Percentiles rank a stretch among this genome's conserved stretches.
Conservation (phyloP, 2,329 filamentous ascomycete genomes). For the Byssothecium circinans region DNA sequence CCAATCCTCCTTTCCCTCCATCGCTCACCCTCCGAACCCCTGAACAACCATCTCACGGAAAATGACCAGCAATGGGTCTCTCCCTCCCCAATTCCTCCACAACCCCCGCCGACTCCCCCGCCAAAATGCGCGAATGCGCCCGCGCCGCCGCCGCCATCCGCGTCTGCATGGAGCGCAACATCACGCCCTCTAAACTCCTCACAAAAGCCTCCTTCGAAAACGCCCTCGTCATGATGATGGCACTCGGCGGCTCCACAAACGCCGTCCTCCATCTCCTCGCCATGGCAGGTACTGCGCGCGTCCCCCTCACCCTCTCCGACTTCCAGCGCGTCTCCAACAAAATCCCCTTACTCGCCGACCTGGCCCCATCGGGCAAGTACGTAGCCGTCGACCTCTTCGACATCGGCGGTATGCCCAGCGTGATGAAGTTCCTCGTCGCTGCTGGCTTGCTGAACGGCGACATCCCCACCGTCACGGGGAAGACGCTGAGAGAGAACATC, state of each 20-base stretch:
- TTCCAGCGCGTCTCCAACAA: slow-evolving; percentile 55
- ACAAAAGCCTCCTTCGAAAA: slow-evolving; percentile 54
- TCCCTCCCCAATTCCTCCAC: slow-evolving; percentile 55
- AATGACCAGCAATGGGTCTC: slow-evolving; percentile 48
- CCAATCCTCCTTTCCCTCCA: neutral
- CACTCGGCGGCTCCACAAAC: slow-evolving; percentile 55
- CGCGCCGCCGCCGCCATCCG: slow-evolving; percentile 54
- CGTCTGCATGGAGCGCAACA: slow-evolving; percentile 55
- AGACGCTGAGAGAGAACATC: slow-evolving; percentile 54
- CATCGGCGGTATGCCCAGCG: slow-evolving; percentile 54
- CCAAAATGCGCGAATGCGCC: slow-evolving; percentile 54
- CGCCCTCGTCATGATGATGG: slow-evolving; percentile 55
- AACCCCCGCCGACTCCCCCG: slow-evolving; percentile 54
- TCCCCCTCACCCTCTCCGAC: slow-evolving; percentile 55
- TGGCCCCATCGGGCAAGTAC: slow-evolving; percentile 57
- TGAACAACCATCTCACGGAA: neutral
- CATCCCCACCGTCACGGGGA: slow-evolving; percentile 54
- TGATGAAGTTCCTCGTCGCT: slow-evolving; percentile 54
- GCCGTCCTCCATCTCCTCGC: slow-evolving; percentile 55
- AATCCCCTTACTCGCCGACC: slow-evolving; percentile 54
- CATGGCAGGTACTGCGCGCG: slow-evolving; percentile 53
- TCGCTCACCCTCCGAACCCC: neutral
- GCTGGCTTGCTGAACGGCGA: slow-evolving; percentile 53
- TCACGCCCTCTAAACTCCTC: slow-evolving; percentile 53
- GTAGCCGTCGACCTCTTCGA: slow-evolving; percentile 62